These are phyloP conservation scores for Colletotrichum coccodes DNA, from an alignment of 2,329 filamentous ascomycete species.

Conservation along the genomic window DNA sequence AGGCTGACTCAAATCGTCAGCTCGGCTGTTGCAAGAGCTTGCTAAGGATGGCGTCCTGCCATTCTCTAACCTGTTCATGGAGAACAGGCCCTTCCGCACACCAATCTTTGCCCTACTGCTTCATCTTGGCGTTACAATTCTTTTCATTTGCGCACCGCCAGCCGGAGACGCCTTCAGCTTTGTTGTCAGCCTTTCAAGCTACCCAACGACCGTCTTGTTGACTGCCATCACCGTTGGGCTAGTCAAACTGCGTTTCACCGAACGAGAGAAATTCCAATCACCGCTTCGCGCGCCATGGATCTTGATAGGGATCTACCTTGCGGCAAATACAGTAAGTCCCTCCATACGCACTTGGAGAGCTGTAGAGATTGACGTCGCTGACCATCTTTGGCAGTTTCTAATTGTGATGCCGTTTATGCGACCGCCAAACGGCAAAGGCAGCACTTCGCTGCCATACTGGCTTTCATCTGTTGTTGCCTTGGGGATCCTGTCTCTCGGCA, in stretches of 20 bases:
- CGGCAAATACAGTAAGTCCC: constrained; percentile 9
- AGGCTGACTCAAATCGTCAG: background rate
- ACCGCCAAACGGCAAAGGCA: constrained; percentile 22
- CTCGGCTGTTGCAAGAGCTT: constrained; percentile 37
- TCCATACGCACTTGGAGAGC: background rate
- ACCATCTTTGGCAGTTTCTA: background rate
- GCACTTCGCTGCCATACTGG: constrained; percentile 28
- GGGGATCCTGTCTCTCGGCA: constrained; percentile 11
- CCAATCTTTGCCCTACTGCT: constrained; percentile 35
- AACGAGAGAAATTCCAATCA: constrained; percentile 32
- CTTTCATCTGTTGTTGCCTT: constrained; percentile 27
- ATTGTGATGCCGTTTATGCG: constrained; percentile 27
- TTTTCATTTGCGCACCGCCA: constrained; percentile 38
- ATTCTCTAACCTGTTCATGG: constrained; percentile 39
- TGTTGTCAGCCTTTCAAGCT: constrained; percentile 35
- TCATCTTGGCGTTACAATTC: constrained; percentile 35
- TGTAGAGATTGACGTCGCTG: background rate
- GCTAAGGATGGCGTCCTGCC: constrained; percentile 33
- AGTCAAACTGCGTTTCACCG: constrained; percentile 35
- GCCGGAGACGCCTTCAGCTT: constrained; percentile 39
- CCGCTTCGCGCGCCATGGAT: constrained; percentile 35
- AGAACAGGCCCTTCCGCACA: constrained; percentile 38
- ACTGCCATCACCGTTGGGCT: constrained; percentile 34
- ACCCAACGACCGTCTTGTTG: constrained; percentile 34
- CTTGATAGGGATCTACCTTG: constrained; percentile 27